Percentiles rank a stretch among this genome's conserved stretches.
Conservation (phyloP, 2,329 filamentous ascomycete species). For the Penicillium sp. region DNA sequence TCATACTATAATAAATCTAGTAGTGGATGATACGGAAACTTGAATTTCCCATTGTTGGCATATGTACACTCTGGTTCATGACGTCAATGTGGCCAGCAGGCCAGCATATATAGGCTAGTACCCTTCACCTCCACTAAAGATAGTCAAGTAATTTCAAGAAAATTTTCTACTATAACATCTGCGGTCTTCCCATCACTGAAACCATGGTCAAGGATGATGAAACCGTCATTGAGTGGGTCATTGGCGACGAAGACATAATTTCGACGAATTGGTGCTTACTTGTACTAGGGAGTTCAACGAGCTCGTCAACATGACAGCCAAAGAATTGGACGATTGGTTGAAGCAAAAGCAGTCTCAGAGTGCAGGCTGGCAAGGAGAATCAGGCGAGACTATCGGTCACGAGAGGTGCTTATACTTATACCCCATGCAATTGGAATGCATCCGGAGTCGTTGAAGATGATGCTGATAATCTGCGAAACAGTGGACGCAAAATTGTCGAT, state of each 20-base stretch:
- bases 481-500: constrained; percentile 65
- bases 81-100: too few relatives aligned
- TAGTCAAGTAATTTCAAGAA: too few relatives aligned
- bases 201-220: constrained; percentile 57
- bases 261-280: constrained; percentile 28
- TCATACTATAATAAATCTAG: too few relatives aligned
- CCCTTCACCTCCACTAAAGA: too few relatives aligned
- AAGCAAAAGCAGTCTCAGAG: constrained; percentile 59
- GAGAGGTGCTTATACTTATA: constrained; percentile 53
- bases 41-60: too few relatives aligned
- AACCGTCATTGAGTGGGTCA: constrained; percentile 53
- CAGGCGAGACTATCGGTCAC: constrained; percentile 66
- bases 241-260: neutral
- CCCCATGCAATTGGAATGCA: too few relatives aligned
- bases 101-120: too few relatives aligned
- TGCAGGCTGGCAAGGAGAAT: constrained; percentile 64
- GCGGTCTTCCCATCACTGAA: neutral
- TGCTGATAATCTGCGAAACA: constrained; percentile 28
- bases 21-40: too few relatives aligned
- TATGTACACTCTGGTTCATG: too few relatives aligned
- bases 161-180: too few relatives aligned
- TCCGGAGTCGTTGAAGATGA: too few relatives aligned
- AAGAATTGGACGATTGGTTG: constrained; percentile 66
- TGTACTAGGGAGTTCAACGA: constrained; percentile 63
- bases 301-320: constrained; percentile 67